Evolutionary conservation across 805 yeast genomes (phyloP).

Genomic region (Myxozyma vanderwaltii): DNA sequence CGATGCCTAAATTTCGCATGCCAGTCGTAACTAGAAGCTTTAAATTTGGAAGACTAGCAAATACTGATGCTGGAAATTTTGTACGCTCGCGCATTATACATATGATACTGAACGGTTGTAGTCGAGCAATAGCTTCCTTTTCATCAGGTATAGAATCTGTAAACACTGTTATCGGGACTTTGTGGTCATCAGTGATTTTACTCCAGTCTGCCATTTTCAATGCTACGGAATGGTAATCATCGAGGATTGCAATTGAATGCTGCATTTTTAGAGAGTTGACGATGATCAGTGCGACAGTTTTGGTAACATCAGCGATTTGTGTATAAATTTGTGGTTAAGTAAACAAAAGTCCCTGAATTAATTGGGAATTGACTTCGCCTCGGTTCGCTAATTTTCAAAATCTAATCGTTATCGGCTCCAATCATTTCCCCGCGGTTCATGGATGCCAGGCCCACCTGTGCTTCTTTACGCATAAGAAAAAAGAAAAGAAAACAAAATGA

Average conservation of each 20-base stretch:
- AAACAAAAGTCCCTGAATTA: no score
- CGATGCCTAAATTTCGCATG: constrained; percentile 31
- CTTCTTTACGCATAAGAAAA: no score
- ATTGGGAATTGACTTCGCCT: no score
- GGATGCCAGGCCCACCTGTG: no score
- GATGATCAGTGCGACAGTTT: neutral
- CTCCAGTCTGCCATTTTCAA: constrained; percentile 33
- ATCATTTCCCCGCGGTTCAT: no score
- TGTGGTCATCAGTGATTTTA: constrained; percentile 4
- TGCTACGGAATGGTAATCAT: constrained; percentile 35
- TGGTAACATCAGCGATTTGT: no score
- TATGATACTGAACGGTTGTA: constrained; percentile 31
- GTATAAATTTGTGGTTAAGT: no score
- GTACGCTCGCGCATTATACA: constrained; percentile 36
- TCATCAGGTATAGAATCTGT: constrained; percentile 21
- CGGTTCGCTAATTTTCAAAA: neutral
- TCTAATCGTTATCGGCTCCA: neutral
- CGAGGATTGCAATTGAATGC: constrained; percentile 30
- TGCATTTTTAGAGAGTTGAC: neutral
- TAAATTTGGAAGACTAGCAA: constrained; percentile 30
- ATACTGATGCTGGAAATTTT: constrained; percentile 20
- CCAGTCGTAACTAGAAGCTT: constrained; percentile 35
- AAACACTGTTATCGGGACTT: constrained; percentile 31
- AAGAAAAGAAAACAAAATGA: no score
- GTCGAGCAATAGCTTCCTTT: constrained; percentile 12